Evolutionary conservation across 305 asterid genomes (phyloP).

Genomic region (Solanum hybrid): DNA sequence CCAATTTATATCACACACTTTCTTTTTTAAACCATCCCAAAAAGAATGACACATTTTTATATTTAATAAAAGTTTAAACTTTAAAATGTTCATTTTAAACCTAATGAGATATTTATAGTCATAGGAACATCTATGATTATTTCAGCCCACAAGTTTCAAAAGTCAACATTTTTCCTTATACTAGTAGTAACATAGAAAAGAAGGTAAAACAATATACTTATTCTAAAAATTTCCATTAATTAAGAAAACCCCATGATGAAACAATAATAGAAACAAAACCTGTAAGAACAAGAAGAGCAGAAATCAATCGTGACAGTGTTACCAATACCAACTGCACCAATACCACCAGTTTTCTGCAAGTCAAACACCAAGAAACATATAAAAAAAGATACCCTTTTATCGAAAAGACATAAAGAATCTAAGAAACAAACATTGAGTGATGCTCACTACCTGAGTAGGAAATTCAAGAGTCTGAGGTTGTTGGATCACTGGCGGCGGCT

Average conservation of each 20-base stretch:
- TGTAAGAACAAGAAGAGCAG: conserved; percentile 91
- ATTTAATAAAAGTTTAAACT: background rate
- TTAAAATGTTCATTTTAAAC: background rate
- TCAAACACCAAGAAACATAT: background rate
- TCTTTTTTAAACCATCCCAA: background rate
- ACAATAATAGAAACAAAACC: conserved; percentile 21
- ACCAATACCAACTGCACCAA: conserved; percentile 50
- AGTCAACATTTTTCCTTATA: background rate
- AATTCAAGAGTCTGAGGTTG: conserved; percentile 36
- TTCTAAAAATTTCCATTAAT: background rate
- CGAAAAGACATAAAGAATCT: background rate
- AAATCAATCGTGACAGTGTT: conserved; percentile 75
- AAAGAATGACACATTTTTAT: background rate
- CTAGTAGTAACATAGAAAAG: background rate
- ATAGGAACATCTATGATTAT: background rate
- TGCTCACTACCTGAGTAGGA: conserved; percentile 14
- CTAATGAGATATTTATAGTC: background rate
- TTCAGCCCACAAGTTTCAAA: background rate
- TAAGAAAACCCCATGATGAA: background rate
- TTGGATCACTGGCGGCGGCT: conserved; percentile 36
- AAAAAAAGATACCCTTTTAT: background rate
- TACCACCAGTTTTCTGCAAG: conserved; percentile 54
- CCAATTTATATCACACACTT: background rate
- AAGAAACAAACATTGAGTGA: background rate
- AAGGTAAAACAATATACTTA: background rate